Percentiles rank a stretch among this genome's conserved stretches.
phyloP scores from a whole-genome alignment of 83 land plant genomes.

The Picea abies region DNA sequence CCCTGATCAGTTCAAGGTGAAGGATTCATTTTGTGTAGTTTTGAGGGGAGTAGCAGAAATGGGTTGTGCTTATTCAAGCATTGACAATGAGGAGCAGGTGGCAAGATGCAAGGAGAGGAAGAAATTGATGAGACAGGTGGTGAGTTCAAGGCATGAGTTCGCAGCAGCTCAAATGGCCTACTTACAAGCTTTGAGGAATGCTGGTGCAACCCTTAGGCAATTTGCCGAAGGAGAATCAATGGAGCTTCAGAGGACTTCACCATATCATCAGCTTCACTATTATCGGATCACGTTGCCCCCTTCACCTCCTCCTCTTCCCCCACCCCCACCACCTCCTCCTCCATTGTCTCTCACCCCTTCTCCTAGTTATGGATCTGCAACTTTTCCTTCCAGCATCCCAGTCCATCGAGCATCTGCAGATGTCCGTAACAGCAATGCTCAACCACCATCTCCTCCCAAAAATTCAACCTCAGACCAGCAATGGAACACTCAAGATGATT shows the following conservation, averaged over 20 bases:
- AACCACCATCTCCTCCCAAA: slow-evolving; percentile 22
- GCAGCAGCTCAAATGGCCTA: slow-evolving; percentile 68
- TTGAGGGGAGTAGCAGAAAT: slow-evolving; percentile 25
- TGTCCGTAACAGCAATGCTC: slow-evolving; percentile 11
- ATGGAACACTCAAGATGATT: slow-evolving; percentile 15
- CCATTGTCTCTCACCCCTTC: slow-evolving; percentile 44
- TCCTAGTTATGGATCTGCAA: slow-evolving; percentile 1
- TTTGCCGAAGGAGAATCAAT: slow-evolving; percentile 63
- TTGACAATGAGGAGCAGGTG: slow-evolving; percentile 57
- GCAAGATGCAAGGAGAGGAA: slow-evolving; percentile 56
- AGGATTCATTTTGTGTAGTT: neutral
- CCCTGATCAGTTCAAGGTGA: neutral
- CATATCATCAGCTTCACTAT: slow-evolving; percentile 24
- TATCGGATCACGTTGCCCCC: slow-evolving; percentile 21
- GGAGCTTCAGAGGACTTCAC: slow-evolving; percentile 24
- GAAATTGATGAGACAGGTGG: slow-evolving; percentile 59
- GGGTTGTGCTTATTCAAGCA: slow-evolving; percentile 74
- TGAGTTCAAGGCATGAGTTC: slow-evolving; percentile 46
- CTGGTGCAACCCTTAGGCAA: slow-evolving; percentile 77
- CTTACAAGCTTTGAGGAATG: slow-evolving; percentile 63
- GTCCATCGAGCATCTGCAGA: slow-evolving; percentile 29
- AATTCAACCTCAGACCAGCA: slow-evolving; percentile 9
- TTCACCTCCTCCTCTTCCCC: slow-evolving; percentile 33
- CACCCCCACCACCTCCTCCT: slow-evolving; percentile 61
- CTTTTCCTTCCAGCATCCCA: neutral